These are phyloP conservation scores for Corchorus olitorius DNA, from an alignment of 345 rosid genomes.

Conservation along the genomic window DNA sequence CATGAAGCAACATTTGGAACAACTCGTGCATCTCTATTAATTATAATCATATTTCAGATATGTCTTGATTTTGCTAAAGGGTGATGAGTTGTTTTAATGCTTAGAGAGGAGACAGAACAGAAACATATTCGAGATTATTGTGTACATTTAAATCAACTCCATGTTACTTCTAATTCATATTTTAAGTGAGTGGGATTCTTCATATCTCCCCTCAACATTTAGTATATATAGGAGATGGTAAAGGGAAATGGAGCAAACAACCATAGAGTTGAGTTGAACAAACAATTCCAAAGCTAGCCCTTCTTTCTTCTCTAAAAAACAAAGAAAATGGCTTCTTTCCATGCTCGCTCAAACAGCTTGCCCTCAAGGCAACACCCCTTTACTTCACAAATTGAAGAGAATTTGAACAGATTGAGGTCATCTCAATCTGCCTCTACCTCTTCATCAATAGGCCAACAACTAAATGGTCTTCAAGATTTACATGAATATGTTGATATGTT, in stretches of 20 bases:
- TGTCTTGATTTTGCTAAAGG: too few relatives aligned
- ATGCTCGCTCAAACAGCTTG: conserved; percentile 33
- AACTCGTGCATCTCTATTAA: too few relatives aligned
- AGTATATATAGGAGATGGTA: conserved; percentile 10
- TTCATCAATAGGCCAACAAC: conserved; percentile 21
- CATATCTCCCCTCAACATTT: too few relatives aligned
- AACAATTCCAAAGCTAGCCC: neutral
- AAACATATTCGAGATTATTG: too few relatives aligned
- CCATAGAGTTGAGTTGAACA: neutral
- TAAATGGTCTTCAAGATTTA: conserved; percentile 33
- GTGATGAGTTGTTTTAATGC: too few relatives aligned
- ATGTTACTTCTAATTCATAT: too few relatives aligned
- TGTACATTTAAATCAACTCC: too few relatives aligned
- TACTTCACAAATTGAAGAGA: conserved; percentile 27
- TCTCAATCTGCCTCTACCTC: conserved; percentile 23
- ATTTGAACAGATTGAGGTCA: conserved; percentile 30
- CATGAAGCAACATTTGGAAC: too few relatives aligned
- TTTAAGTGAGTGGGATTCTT: too few relatives aligned
- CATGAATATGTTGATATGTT: neutral
- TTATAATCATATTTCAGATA: too few relatives aligned
- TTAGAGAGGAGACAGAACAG: too few relatives aligned
- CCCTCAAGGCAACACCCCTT: conserved; percentile 32
- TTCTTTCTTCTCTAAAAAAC: neutral
- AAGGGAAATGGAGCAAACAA: neutral
- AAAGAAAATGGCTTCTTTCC: conserved; percentile 33